Percentiles rank a stretch among this genome's conserved stretches.
Evolutionary conservation across 1,139 yeast species (phyloP).

Genomic region (Starmera stellimalicola): DNA sequence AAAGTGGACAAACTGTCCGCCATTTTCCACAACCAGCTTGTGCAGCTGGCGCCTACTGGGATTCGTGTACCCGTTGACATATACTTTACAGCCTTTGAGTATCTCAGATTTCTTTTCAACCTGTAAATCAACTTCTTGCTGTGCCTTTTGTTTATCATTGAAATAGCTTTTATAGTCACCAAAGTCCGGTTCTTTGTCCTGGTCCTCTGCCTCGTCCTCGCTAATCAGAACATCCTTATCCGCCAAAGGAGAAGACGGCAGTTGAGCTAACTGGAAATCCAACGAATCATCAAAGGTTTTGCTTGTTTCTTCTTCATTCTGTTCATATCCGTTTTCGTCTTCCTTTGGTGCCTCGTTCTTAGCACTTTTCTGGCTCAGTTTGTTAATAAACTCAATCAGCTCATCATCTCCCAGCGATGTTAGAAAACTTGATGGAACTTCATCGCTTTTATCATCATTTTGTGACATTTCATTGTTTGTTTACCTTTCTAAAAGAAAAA

Average conservation of each 20-base stretch:
- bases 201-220: not conserved
- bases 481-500: no score
- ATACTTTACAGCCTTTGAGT: constrained; percentile 54
- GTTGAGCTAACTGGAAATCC: constrained; percentile 1
- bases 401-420: constrained; percentile 33
- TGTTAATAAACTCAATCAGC: constrained; percentile 30
- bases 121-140: constrained; percentile 54
- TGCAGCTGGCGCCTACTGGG: constrained; percentile 73
- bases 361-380: constrained; percentile 22
- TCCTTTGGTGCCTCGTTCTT: constrained; percentile 9
- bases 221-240: no score
- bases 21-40: constrained; percentile 60
- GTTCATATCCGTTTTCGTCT: constrained; percentile 17
- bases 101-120: constrained; percentile 34
- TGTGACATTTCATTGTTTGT: no score
- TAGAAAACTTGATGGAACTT: constrained; percentile 10
- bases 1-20: constrained; percentile 69
- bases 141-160: constrained; percentile 54
- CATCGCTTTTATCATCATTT: no score
- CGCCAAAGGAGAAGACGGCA: not conserved
- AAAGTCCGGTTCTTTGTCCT: constrained; percentile 30
- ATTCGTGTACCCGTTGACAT: constrained; percentile 78
- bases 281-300: not conserved
- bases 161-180: constrained; percentile 68
- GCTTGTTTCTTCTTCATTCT: constrained; percentile 12